These are phyloP conservation scores for Rhinocladiella mackenziei DNA, from an alignment of 2,329 filamentous ascomycete species.

Conservation along the genomic window DNA sequence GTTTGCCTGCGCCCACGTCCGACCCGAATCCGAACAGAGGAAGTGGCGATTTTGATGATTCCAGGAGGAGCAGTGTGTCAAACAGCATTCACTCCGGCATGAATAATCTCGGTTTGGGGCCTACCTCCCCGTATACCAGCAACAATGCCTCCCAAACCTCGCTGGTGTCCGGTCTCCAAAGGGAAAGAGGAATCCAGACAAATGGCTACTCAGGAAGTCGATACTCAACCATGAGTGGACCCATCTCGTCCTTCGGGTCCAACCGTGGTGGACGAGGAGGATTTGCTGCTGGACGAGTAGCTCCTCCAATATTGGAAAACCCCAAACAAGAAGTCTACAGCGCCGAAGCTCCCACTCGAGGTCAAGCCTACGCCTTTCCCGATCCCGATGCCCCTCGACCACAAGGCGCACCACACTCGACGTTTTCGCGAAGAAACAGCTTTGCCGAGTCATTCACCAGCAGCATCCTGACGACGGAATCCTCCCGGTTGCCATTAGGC, in stretches of 20 bases:
- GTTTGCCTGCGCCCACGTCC: slow-evolving; percentile 55
- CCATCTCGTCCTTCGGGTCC: slow-evolving; percentile 40
- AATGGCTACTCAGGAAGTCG: slow-evolving; percentile 39
- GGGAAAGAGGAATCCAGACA: slow-evolving; percentile 41
- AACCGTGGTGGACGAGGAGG: slow-evolving; percentile 39
- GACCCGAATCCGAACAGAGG: slow-evolving; percentile 47
- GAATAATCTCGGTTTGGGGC: slow-evolving; percentile 45
- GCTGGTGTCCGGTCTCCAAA: slow-evolving; percentile 42
- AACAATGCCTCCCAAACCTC: slow-evolving; percentile 43
- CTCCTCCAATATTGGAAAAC: slow-evolving; percentile 48
- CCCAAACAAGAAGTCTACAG: slow-evolving; percentile 49
- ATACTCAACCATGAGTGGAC: slow-evolving; percentile 37
- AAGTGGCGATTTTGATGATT: slow-evolving; percentile 44
- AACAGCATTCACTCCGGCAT: slow-evolving; percentile 50
- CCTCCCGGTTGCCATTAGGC: slow-evolving; percentile 46
- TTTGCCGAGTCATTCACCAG: slow-evolving; percentile 46
- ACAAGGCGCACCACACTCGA: slow-evolving; percentile 34
- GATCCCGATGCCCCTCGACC: slow-evolving; percentile 41
- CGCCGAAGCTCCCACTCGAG: slow-evolving; percentile 47
- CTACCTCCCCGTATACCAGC: slow-evolving; percentile 43
- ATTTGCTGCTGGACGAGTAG: slow-evolving; percentile 45
- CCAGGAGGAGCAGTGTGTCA: slow-evolving; percentile 48
- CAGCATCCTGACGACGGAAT: slow-evolving; percentile 52
- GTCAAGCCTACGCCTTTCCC: slow-evolving; percentile 50
- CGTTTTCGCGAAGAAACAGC: slow-evolving; percentile 45